phyloP scores from a whole-genome alignment of 352 stramenopile species.

The Pythium oligandrum region DNA sequence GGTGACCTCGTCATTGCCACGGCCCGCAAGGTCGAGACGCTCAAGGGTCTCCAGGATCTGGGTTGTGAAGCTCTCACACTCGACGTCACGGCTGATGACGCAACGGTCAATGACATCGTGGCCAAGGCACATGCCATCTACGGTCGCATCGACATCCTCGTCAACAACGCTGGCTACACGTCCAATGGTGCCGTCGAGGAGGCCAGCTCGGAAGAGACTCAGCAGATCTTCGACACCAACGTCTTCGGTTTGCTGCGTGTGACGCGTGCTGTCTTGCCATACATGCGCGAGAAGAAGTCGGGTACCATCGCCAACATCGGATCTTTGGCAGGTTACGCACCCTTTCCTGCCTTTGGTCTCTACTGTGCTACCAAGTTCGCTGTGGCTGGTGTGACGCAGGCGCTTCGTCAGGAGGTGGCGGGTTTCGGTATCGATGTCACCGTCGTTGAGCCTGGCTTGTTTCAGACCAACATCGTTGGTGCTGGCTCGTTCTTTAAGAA shows the following conservation, averaged over 20 bases:
- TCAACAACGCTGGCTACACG: no score
- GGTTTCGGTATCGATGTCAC: slow-evolving; percentile 23
- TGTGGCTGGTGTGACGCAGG: slow-evolving; percentile 27
- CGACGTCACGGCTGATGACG: no score
- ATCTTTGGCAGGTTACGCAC: slow-evolving; percentile 32
- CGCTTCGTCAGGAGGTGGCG: slow-evolving; percentile 25
- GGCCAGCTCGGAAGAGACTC: slow-evolving; percentile 24
- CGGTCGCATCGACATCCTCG: slow-evolving; percentile 9
- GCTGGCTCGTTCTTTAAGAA: background rate
- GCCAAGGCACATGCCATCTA: background rate
- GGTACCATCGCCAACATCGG: no score
- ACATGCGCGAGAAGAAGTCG: no score
- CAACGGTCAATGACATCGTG: no score
- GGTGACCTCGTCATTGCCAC: no score
- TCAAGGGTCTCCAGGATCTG: no score
- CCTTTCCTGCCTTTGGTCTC: slow-evolving; percentile 23
- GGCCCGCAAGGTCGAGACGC: no score
- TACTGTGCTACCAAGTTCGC: slow-evolving; percentile 41
- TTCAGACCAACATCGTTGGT: background rate
- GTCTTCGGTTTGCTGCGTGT: no score
- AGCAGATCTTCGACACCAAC: slow-evolving; percentile 37
- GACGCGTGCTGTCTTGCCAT: no score
- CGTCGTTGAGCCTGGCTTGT: slow-evolving; percentile 3
- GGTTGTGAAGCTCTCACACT: no score
- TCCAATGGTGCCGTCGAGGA: slow-evolving; percentile 19